Evolutionary conservation across 768 basidiomycete species (phyloP).

Genomic region (Podaxis sp.): DNA sequence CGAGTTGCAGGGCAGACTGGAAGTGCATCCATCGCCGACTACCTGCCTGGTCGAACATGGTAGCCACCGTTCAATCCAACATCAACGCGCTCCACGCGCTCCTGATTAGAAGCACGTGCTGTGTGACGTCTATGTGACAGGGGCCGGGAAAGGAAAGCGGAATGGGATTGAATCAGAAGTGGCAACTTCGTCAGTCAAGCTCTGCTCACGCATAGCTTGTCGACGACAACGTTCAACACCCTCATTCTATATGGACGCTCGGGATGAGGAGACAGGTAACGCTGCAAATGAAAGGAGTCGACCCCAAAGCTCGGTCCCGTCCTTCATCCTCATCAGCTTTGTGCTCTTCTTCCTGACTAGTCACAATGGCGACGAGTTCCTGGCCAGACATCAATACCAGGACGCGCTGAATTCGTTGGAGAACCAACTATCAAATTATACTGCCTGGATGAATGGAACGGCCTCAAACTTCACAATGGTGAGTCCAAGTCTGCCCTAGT

Average conservation of each 20-base stretch:
- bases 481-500: conserved; percentile 20
- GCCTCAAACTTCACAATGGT: conserved; percentile 67
- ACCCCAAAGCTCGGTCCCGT: conserved; percentile 61
- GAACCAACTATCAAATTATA: conserved; percentile 68
- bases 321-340: conserved; percentile 71
- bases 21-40: conserved; percentile 58
- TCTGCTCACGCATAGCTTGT: conserved; percentile 9
- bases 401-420: conserved; percentile 58
- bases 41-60: conserved; percentile 45
- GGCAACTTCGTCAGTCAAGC: background rate
- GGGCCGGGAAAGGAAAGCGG: background rate
- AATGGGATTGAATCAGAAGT: background rate
- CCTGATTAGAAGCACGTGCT: background rate
- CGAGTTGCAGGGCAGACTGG: conserved; percentile 53
- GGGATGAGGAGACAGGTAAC: conserved; percentile 41
- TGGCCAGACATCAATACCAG: conserved; percentile 62
- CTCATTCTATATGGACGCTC: conserved; percentile 23
- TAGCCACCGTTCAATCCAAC: background rate
- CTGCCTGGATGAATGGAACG: conserved; percentile 72
- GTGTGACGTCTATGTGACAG: conserved; percentile 2
- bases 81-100: background rate
- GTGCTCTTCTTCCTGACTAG: conserved; percentile 80
- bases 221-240: background rate
- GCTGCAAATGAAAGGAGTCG: conserved; percentile 25
- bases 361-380: conserved; percentile 65